phyloP scores from a whole-genome alignment of 768 basidiomycete genomes.

The Chlorophyllum brunneum region DNA sequence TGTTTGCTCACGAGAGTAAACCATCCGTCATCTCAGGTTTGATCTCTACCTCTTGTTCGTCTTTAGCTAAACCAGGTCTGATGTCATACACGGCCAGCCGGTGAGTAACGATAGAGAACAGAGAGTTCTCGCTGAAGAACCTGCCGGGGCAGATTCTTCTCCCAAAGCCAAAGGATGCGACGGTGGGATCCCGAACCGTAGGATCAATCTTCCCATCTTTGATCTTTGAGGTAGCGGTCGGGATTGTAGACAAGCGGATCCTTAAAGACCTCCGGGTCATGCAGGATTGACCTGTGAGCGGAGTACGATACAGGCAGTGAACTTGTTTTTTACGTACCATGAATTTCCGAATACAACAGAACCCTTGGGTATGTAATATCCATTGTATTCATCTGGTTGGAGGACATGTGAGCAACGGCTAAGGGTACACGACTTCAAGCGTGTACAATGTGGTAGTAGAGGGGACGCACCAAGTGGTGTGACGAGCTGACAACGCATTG shows the following conservation, averaged over 20 bases:
- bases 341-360: conserved; percentile 19
- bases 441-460: conserved; percentile 7
- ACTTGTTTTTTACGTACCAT: conserved; percentile 17
- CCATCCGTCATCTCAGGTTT: background rate
- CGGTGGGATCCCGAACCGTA: conserved; percentile 11
- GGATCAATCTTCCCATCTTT: conserved; percentile 18
- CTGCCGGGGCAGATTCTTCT: conserved; percentile 12
- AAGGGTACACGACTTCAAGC: conserved; percentile 2
- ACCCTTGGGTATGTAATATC: conserved; percentile 34
- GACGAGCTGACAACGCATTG: conserved; percentile 29
- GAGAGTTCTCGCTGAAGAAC: conserved; percentile 18
- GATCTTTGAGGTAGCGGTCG: conserved; percentile 23
- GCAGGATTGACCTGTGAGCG: conserved; percentile 26
- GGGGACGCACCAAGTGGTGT: conserved; percentile 23
- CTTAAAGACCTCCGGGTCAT: conserved; percentile 28
- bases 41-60: conserved; percentile 7
- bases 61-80: conserved; percentile 13
- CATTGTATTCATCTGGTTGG: conserved; percentile 29
- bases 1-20: background rate
- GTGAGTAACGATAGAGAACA: conserved; percentile 20
- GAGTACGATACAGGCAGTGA: background rate
- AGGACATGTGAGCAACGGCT: conserved; percentile 17
- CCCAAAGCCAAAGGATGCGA: conserved; percentile 20
- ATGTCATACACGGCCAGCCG: conserved; percentile 20
- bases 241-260: conserved; percentile 29